These are phyloP conservation scores for Fusarium sulawesiense DNA, from an alignment of 2,329 filamentous ascomycete genomes.

Conservation along the genomic window DNA sequence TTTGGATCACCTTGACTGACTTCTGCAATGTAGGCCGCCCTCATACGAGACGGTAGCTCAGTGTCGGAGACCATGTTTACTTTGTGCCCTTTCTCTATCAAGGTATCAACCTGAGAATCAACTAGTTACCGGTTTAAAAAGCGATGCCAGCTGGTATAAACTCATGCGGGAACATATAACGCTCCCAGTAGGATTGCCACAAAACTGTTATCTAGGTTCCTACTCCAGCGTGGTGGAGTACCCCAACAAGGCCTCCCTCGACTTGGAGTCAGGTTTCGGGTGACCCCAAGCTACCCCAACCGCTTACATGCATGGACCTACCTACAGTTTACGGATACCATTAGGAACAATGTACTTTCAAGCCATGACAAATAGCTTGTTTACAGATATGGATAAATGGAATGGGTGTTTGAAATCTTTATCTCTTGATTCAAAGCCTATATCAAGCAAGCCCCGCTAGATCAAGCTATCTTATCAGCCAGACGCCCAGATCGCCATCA, in stretches of 20 bases:
- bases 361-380: neutral
- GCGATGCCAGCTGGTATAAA: neutral
- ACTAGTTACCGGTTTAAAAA: neutral
- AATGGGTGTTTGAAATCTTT: neutral
- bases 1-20: neutral
- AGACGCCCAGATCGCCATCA: constrained; percentile 19
- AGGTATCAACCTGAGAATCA: neutral
- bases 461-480: neutral
- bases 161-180: neutral
- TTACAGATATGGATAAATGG: neutral
- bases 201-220: neutral
- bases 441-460: neutral
- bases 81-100: neutral
- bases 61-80: neutral
- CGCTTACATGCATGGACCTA: neutral
- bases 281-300: constrained; percentile 7
- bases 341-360: neutral
- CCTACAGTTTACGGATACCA: neutral
- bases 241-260: neutral
- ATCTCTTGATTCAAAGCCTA: neutral
- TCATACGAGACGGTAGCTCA: neutral
- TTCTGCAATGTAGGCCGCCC: constrained; percentile 8
- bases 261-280: constrained; percentile 5
- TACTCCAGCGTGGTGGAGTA: constrained; percentile 7
- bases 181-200: neutral